These are phyloP conservation scores for Lepidium campestre DNA, from an alignment of 441 rosid species.

Conservation along the genomic window DNA sequence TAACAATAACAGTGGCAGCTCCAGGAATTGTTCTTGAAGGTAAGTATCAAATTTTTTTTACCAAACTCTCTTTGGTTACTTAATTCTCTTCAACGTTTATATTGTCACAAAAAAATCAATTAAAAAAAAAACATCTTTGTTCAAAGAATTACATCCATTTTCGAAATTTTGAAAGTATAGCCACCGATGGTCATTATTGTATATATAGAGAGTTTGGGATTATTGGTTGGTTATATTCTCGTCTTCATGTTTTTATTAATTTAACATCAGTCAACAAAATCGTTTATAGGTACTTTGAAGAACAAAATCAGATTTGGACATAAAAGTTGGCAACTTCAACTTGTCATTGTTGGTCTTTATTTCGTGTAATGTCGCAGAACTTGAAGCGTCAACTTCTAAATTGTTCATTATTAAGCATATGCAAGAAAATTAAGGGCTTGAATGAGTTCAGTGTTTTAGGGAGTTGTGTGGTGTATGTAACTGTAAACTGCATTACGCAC, in stretches of 20 bases:
- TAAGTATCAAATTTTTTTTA: background rate
- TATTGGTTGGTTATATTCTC: background rate
- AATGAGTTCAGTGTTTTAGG: too few relatives aligned
- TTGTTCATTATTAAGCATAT: too few relatives aligned
- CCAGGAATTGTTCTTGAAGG: constrained; percentile 23
- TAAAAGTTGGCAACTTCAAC: too few relatives aligned
- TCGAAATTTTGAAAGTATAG: constrained; percentile 13
- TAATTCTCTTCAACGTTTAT: background rate
- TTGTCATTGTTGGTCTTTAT: too few relatives aligned
- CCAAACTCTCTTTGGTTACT: constrained; percentile 5
- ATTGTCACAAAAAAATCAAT: constrained; percentile 2
- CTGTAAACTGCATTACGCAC: too few relatives aligned
- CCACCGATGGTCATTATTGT: background rate
- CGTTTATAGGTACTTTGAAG: too few relatives aligned
- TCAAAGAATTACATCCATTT: background rate
- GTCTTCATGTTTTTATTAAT: background rate
- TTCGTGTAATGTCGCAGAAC: too few relatives aligned
- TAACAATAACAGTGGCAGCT: constrained; percentile 17
- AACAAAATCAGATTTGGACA: too few relatives aligned
- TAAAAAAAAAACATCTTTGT: background rate
- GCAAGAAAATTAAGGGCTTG: too few relatives aligned
- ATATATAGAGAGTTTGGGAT: background rate
- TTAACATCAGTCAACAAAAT: too few relatives aligned
- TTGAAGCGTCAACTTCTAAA: too few relatives aligned
- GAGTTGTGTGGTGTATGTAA: too few relatives aligned